A percentile compares a stretch with the other conserved stretches of the same genome.
These are phyloP conservation scores for Lachnellula occidentalis DNA, from an alignment of 2,329 filamentous ascomycete species.

Conservation along the genomic window DNA sequence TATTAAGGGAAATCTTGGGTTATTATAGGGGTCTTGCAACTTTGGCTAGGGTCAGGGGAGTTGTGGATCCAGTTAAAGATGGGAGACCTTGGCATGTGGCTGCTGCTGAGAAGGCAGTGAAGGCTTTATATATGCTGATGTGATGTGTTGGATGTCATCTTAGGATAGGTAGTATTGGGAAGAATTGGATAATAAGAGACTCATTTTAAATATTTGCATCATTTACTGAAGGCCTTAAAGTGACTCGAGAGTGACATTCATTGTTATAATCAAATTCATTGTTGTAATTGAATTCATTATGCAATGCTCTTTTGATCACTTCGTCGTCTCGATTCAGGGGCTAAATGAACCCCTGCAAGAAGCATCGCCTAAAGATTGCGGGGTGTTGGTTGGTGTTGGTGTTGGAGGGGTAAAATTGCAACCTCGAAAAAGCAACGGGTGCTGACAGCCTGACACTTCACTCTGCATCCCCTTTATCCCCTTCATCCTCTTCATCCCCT, in stretches of 20 bases:
- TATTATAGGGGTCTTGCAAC: constrained; percentile 65
- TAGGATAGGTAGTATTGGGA: background rate
- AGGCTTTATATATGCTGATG: constrained; percentile 59
- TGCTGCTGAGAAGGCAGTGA: constrained; percentile 62
- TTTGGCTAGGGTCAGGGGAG: constrained; percentile 60
- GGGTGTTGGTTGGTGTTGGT: background rate
- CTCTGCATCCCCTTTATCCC: too few relatives aligned
- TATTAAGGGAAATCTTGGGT: constrained; percentile 64
- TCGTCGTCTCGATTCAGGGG: background rate
- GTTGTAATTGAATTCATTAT: background rate
- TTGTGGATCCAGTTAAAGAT: constrained; percentile 53
- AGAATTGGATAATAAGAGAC: background rate
- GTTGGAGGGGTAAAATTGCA: background rate
- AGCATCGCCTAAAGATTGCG: background rate
- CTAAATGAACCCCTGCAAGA: background rate
- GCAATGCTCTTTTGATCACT: too few relatives aligned
- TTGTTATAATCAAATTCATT: background rate
- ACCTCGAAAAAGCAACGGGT: background rate
- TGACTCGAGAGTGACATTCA: background rate
- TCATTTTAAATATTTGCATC: background rate
- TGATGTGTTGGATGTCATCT: constrained; percentile 29
- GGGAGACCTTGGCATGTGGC: constrained; percentile 75
- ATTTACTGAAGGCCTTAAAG: background rate
- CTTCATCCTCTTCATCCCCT: background rate
- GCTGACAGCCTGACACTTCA: background rate